phyloP scores from a whole-genome alignment of 208 protist species.

The Entamoeba histolytica region DNA sequence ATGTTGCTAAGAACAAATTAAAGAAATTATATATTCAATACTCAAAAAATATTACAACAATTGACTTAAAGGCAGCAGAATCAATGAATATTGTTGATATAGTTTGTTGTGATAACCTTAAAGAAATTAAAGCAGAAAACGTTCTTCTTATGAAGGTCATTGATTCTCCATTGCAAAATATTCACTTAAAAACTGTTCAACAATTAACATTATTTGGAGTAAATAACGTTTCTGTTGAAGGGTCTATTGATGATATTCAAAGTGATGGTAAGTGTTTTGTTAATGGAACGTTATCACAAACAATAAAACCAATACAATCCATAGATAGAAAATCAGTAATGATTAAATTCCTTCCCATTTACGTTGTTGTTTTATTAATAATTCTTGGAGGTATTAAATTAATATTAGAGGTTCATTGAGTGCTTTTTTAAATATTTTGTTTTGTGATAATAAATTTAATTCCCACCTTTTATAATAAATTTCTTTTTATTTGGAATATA shows the following conservation, averaged over 20 bases:
- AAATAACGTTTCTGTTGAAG: neutral
- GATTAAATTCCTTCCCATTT: too few relatives aligned
- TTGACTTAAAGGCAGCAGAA: neutral
- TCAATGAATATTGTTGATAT: neutral
- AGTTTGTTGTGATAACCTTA: neutral
- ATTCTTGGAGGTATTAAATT: too few relatives aligned
- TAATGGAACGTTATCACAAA: neutral
- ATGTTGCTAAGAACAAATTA: neutral
- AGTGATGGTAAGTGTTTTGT: neutral
- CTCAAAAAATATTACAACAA: neutral
- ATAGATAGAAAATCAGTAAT: too few relatives aligned
- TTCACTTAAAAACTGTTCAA: neutral
- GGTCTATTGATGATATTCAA: neutral
- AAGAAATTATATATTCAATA: neutral
- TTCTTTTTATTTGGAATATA: neutral
- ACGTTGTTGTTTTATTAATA: too few relatives aligned
- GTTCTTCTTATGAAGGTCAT: neutral
- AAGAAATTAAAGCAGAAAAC: neutral
- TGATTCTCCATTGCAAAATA: neutral
- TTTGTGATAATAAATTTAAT: too few relatives aligned
- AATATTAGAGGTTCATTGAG: too few relatives aligned
- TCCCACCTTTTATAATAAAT: too few relatives aligned
- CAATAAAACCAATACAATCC: too few relatives aligned
- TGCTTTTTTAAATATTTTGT: too few relatives aligned
- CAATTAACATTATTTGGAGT: neutral